Conservation (phyloP, 208 protist species). For the Leishmania tarentolae region DNA sequence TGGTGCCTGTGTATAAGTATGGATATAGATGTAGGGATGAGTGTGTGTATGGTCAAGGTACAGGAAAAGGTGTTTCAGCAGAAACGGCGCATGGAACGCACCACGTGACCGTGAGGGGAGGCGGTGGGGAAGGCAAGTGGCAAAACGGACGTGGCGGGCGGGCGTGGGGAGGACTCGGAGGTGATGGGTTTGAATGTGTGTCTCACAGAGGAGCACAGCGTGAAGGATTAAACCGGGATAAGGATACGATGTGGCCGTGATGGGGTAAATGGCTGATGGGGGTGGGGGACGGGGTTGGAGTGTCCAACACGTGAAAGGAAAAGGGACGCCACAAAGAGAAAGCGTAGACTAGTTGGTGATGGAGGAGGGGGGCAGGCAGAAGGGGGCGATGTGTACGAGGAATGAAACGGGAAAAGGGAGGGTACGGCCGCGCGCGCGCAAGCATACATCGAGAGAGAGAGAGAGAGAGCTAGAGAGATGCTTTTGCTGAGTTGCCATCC, state of each 20-base stretch:
- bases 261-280: not conserved
- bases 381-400: not conserved
- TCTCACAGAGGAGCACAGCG: not conserved
- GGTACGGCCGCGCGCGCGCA: not conserved
- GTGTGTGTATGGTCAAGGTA: not conserved
- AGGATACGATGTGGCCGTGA: not conserved
- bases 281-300: not conserved
- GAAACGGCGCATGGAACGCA: not conserved
- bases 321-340: slow-evolving; percentile 15
- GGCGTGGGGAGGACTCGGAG: not conserved
- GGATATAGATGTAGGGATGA: not conserved
- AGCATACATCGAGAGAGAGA: not conserved
- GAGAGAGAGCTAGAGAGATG: not conserved
- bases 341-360: slow-evolving; percentile 5
- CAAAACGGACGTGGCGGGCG: not conserved
- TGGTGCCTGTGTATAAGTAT: not conserved
- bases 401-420: too few relatives aligned
- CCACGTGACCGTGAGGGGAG: not conserved
- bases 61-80: slow-evolving; percentile 1
- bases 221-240: not conserved
- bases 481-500: not conserved
- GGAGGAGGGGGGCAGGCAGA: not conserved
- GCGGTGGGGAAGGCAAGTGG: not conserved
- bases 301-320: not conserved
- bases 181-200: not conserved